Base-by-base conservation (phyloP, 225 moss, liverwort and hornwort genomes). In the Thuidium tamariscinum region DNA sequence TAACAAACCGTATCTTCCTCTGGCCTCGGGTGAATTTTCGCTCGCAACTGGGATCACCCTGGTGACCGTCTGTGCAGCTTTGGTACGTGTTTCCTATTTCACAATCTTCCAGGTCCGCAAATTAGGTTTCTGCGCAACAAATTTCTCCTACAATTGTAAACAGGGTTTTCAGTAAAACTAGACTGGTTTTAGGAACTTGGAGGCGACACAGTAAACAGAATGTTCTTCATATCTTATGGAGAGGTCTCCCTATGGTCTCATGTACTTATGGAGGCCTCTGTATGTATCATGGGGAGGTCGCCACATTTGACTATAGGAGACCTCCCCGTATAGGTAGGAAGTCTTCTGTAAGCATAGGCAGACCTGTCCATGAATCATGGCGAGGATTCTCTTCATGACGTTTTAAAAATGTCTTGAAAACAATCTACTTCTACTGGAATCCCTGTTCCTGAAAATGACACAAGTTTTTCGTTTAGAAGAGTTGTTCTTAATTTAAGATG, bases 1-100 rank as follows among this genome's bases (percentile, higher is more conserved):
- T 39, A 97, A 97, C 73, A 97, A 97, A 87, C 97, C 97, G 21
- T 95, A 96, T 88, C 95, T 97, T 71, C 97, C 97, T 46, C 85
- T 97, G 79, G 97, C 97, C 60, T 97, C 97, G 25, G 97, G 97
- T 56, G 97, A 97, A 93, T 97, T 89, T 82, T 94, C 95, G 26
- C 87, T 95, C 85, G 79, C 84, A 11, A 95, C 95, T 68, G 97
- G 92, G 73, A 92, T 95, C 54, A 83, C 94, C 59, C 79, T 97
- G 34, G 96, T 96, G 68, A 86, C 91, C 60, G 70, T 89, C 80
- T 96, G 89, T 78, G 97, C 97, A 84, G 86, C 92, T 76, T 80
- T 93, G 93, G 95, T 94, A 91, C 71, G 93, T 80, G 13, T 64
- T 25, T 65, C 56, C 11, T 55, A 42, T 10, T 52, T 48, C 80